These are phyloP conservation scores for Aspergillus pseudonomiae DNA, from an alignment of 2,329 filamentous ascomycete species.

Conservation along the genomic window DNA sequence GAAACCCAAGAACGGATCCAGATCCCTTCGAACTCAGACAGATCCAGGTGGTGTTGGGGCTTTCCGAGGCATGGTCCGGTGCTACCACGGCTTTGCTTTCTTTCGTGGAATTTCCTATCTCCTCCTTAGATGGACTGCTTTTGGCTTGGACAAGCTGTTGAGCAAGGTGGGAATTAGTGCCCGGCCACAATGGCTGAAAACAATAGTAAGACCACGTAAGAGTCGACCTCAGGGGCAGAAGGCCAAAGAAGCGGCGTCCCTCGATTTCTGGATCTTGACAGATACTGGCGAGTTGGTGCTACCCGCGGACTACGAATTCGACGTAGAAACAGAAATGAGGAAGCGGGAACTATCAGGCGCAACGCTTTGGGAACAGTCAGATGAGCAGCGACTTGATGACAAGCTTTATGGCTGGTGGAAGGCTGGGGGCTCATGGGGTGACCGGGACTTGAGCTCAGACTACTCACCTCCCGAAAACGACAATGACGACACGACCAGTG, in stretches of 20 bases:
- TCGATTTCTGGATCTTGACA: slow-evolving; percentile 59
- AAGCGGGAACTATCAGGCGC: slow-evolving; percentile 56
- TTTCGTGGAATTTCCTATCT: slow-evolving; percentile 73
- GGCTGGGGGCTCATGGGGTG: slow-evolving; percentile 81
- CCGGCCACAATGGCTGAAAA: slow-evolving; percentile 65
- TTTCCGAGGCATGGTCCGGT: slow-evolving; percentile 75
- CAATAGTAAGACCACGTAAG: slow-evolving; percentile 34
- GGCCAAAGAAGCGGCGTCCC: slow-evolving; percentile 27
- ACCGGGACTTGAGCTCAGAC: slow-evolving; percentile 77
- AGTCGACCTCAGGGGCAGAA: slow-evolving; percentile 20
- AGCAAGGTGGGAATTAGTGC: slow-evolving; percentile 62
- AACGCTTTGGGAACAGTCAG: slow-evolving; percentile 45
- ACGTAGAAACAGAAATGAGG: slow-evolving; percentile 80
- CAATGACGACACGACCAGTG: slow-evolving; percentile 76
- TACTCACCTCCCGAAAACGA: slow-evolving; percentile 63
- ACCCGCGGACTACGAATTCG: slow-evolving; percentile 66
- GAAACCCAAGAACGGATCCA: slow-evolving; percentile 37
- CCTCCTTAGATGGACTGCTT: slow-evolving; percentile 60
- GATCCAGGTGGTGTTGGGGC: slow-evolving; percentile 71
- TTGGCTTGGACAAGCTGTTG: slow-evolving; percentile 58
- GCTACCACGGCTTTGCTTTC: slow-evolving; percentile 74
- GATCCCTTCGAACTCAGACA: slow-evolving; percentile 40
- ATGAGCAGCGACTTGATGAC: slow-evolving; percentile 70
- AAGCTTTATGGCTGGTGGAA: slow-evolving; percentile 86
- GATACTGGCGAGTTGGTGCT: slow-evolving; percentile 58